Base-by-base conservation (phyloP, 345 rosid genomes). In the Sisymbrium altissimum region DNA sequence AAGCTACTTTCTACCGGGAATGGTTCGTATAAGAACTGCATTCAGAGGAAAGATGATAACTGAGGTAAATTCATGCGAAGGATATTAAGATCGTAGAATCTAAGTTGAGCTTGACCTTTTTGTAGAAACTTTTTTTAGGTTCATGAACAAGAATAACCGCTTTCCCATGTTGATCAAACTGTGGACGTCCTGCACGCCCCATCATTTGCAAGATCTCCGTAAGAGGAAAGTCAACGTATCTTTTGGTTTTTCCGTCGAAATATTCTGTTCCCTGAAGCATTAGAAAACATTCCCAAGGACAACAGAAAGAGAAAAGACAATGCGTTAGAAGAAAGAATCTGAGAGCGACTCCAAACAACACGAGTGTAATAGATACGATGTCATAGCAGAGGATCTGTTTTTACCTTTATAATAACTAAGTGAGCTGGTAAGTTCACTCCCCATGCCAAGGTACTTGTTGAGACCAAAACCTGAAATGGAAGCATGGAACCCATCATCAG, bases 161-260 rank as follows among this genome's bases (percentile, higher is more conserved):
- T 86, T 94, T 94, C 67, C 98, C 98, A 79, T 94, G 92, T 77
- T 94, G 97, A 81, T 94, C 97, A 78, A 83, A 94, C 53, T 94
- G 98, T n/a, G 98, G 98, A 36, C 98, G 94, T 40, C 98, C 98
- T 19, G 98, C 98, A 82, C 98, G 98, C 41, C 98, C 98, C 98
- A 94, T 94, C 98, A 94, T 94, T 87, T 94, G 98, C 86, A 94
- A 81, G 68, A 94, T 94, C 80, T 94, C 98, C 21, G 98, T 94
- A 83, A 91, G 93, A 4, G 98, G 98, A 43, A 85, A 91, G 79
- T 91, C 97, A 9, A 89, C 96, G 80, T 94, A 94, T 87, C 97
- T 87, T 83, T 91, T 94, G 73, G 97, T 46, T 87, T 94, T 94
- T 62, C 95, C 98, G 74, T 94, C 98, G 70, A 85, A 94, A 77